phyloP scores from a whole-genome alignment of 176 grass and related monocot genomes.

The Triticum turgidum region DNA sequence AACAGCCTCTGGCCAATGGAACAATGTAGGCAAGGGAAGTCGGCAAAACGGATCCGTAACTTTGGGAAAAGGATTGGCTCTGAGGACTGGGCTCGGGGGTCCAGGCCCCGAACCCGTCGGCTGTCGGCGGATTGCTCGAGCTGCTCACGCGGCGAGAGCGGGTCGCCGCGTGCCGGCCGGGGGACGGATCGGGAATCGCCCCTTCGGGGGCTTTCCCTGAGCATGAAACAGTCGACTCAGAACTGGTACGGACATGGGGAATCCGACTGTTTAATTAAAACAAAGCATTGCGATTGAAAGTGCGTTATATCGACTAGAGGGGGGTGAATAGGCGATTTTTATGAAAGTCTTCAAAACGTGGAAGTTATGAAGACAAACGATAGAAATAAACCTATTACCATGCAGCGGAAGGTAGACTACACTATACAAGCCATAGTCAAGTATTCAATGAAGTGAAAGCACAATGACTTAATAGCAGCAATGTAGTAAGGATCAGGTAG shows the following conservation, averaged over 20 bases:
- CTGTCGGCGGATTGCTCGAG: slow-evolving; percentile 40
- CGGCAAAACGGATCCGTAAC: slow-evolving; percentile 83
- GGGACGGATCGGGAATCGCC: slow-evolving; percentile 4
- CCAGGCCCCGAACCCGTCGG: slow-evolving; percentile 50
- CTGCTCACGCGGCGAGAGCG: slow-evolving; percentile 29
- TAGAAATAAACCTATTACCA: too few relatives aligned
- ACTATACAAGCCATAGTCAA: too few relatives aligned
- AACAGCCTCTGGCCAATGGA: slow-evolving; percentile 58
- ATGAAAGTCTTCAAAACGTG: too few relatives aligned
- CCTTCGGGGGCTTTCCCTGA: neutral
- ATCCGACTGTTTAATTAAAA: slow-evolving; percentile 84
- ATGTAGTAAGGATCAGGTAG: too few relatives aligned
- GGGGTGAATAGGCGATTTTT: too few relatives aligned
- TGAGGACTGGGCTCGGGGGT: slow-evolving; percentile 66
- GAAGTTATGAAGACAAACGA: too few relatives aligned
- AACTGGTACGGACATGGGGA: slow-evolving; percentile 57
- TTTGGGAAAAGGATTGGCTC: slow-evolving; percentile 79
- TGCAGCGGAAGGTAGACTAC: too few relatives aligned
- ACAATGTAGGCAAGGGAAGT: slow-evolving; percentile 88
- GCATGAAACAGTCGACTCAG: neutral
- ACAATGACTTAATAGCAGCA: too few relatives aligned
- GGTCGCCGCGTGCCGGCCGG: slow-evolving; percentile 31
- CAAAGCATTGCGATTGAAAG: slow-evolving; percentile 64
- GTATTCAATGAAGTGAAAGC: too few relatives aligned
- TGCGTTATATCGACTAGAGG: too few relatives aligned